phyloP scores from a whole-genome alignment of 2,329 filamentous ascomycete genomes.

The Ophiostoma triangulosporum region DNA sequence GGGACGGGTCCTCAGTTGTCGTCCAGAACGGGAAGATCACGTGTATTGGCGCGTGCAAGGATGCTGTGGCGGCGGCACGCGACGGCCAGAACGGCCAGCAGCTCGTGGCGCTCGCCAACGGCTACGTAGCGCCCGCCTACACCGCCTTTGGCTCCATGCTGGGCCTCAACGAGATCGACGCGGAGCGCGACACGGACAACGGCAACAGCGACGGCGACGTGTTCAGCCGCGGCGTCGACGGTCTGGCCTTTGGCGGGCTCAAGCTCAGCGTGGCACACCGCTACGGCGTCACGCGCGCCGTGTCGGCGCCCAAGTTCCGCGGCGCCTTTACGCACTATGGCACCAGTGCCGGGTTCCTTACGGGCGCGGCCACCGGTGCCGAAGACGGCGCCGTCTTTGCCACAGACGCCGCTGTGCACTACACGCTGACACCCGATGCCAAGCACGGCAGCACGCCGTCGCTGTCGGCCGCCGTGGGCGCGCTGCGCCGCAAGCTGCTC shows the following conservation, averaged over 20 bases:
- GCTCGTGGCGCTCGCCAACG: constrained; percentile 38
- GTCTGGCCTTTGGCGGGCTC: constrained; percentile 39
- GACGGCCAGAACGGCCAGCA: constrained; percentile 17
- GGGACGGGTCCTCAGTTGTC: constrained; percentile 24
- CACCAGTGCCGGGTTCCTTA: constrained; percentile 45
- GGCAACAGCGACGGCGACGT: constrained; percentile 35
- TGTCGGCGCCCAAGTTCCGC: constrained; percentile 39
- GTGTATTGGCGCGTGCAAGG: constrained; percentile 41
- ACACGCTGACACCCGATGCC: constrained; percentile 36
- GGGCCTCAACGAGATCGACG: constrained; percentile 50
- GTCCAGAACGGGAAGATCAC: constrained; percentile 38
- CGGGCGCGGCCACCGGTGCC: constrained; percentile 32
- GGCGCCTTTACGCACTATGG: constrained; percentile 34
- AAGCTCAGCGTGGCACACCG: constrained; percentile 38
- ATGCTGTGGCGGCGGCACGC: constrained; percentile 27
- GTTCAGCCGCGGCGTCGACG: constrained; percentile 47
- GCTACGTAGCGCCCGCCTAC: constrained; percentile 46
- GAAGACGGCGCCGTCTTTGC: constrained; percentile 38
- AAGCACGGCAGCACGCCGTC: constrained; percentile 34
- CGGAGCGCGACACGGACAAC: constrained; percentile 41
- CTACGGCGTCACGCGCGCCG: constrained; percentile 45
- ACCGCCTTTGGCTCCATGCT: constrained; percentile 47
- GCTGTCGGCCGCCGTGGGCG: constrained; percentile 39
- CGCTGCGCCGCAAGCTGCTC: constrained; percentile 39
- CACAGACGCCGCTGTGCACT: constrained; percentile 39